Evolutionary conservation across 2,329 filamentous ascomycete species (phyloP), one percentile per base, ranked within the genome.

Genomic region (Nemania serpens): DNA sequence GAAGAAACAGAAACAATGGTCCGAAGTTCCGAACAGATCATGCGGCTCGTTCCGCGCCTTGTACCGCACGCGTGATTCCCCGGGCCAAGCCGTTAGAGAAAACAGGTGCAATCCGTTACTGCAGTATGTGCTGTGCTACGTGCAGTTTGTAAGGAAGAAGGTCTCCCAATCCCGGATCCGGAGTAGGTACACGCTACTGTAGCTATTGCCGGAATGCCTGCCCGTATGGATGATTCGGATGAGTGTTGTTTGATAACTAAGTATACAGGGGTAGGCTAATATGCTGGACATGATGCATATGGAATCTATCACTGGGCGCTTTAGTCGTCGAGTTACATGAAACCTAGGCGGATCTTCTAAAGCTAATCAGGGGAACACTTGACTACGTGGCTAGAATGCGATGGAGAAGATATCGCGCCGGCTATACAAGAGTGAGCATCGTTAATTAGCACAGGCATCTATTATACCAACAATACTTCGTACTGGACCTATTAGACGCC

Each of bases 1-100:
- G 43, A 10, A 43, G 37, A 17, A 42, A 17, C 39, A 13, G 2
- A 42, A 29, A 29, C 17, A 15, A 22, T 20, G 18, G 22, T 20
- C 20, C n/a, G n/a, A n/a, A n/a, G n/a, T 15, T 17, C 34, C 42
- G n/a, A 12, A 47, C 37, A 48, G 36, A 47, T 45, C 54, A 43
- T 39, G 55, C 59, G 59, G 59, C 55, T 58, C 54, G 59, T 46
- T 61, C 60, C 51, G 60, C 42, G 13, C 55, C 34, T 47, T 11
- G 37, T 37, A n/a, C 34, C 59, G 54, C 43, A 62, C 51, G 55
- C 60, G 55, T 50, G 37, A 56, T 48, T 59, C 56, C 47, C 60
- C 60, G 60, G 51, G 56, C 60, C 60, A 55, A 59, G 60, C 51
- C 59, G 45, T 59, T 36, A 47, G 46, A 42, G 33, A 20, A 36